Base-by-base conservation (phyloP, 768 basidiomycete genomes). In the Ephemerocybe angulata region DNA sequence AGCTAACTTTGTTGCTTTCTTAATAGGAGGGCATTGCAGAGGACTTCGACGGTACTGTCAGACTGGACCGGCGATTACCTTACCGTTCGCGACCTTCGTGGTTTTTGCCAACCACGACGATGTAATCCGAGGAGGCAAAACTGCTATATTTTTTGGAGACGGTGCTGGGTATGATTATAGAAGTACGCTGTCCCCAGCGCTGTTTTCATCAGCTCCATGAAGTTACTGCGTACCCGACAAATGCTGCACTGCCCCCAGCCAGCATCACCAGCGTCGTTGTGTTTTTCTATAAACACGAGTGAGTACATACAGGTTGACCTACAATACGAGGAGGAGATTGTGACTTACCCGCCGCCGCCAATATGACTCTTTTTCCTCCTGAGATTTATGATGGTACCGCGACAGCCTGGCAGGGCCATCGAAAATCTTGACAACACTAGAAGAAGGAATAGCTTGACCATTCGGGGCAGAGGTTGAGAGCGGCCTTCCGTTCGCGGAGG, bases 381-480 rank as follows among this genome's bases (percentile, higher is more conserved):
- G 27, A 15, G 46, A 51, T 49, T 61, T 58, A 50, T 68, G 66
- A 22, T 65, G 62, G 54, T 67, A 69, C 24, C 65, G 62, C 24
- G 65, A 62, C 19, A 68, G 62, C 15, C 72, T 68, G 4, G 79
- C 77, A 17, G 80, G 80, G 2, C 79, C 79, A 25, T 79, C 78
- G 55, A 80, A 81, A 15, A 76, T 50, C 59, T 72, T 65, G 25
- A 67, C 62, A 22, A 73, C 53, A 27, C 44, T 38, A 6, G 28
- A 31, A 12, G 19, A 6, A 4, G 21, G 51, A 15, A 30, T n/a
- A 15, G 22, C 15, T 28, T n/a, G n/a, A n/a, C 46, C 25, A 47
- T 47, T 27, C 4, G 51, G 5, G 19, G 37, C 40, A 25, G 38
- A n/a, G 22, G 51, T 28, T 17, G 51, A 6, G 8, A 27, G 38